A percentile compares a stretch with the other conserved stretches of the same genome.
These are phyloP conservation scores for Eucalyptus erythrocorys DNA, from an alignment of 345 rosid species.

Conservation along the genomic window DNA sequence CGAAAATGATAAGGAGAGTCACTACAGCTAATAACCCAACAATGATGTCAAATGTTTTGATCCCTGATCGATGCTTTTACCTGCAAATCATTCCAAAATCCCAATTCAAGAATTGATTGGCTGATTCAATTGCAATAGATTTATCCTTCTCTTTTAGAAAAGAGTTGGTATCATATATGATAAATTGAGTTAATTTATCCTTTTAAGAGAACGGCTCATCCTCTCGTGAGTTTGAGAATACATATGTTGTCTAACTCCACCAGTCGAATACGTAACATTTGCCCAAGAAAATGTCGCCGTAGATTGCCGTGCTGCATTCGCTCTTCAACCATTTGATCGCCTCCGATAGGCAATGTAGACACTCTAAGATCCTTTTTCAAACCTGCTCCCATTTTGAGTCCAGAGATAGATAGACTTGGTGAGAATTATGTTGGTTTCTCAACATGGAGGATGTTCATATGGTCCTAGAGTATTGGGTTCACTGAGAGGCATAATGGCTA, in stretches of 20 bases:
- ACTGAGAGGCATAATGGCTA: not conserved
- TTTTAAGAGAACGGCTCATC: not conserved
- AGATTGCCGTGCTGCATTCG: conserved; percentile 48
- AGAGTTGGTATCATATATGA: too few species aligned
- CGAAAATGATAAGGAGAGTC: conserved; percentile 60
- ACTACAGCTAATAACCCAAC: conserved; percentile 73
- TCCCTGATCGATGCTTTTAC: conserved; percentile 15
- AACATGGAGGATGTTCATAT: too few species aligned
- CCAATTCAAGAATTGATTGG: not conserved
- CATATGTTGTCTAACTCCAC: conserved; percentile 7
- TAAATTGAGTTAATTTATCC: not conserved
- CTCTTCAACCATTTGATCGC: conserved; percentile 64
- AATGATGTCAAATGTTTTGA: conserved; percentile 77
- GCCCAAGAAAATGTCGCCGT: conserved; percentile 62
- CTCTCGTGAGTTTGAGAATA: conserved; percentile 11
- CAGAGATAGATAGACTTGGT: too few species aligned
- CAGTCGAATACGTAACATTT: conserved; percentile 73
- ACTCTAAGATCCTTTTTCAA: conserved; percentile 6
- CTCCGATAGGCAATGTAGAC: conserved; percentile 64
- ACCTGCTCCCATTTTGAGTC: too few species aligned
- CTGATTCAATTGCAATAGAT: not conserved
- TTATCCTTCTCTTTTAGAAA: not conserved
- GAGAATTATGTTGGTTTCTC: too few species aligned
- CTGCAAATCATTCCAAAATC: not conserved
- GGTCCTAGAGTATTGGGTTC: too few species aligned